Conservation (phyloP, 176 grass and related monocot species). For the Oryza coarctata region DNA sequence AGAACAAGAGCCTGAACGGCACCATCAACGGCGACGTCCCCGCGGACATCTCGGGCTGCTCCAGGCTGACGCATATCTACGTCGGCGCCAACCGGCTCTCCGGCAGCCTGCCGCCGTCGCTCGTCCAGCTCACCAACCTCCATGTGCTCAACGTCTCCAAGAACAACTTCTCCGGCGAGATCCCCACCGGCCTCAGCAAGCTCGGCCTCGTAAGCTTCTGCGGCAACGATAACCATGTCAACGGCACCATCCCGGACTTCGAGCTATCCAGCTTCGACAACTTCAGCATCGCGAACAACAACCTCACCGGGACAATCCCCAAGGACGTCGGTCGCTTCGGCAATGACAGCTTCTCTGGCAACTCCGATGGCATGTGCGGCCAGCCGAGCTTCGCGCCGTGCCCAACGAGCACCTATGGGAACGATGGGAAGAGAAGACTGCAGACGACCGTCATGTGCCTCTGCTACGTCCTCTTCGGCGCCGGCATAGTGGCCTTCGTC, state of each 20-base stretch:
- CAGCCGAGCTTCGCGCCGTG: not conserved
- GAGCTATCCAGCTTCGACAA: not conserved
- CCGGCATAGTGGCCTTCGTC: conserved; percentile 34
- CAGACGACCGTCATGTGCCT: conserved; percentile 33
- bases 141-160: conserved; percentile 24
- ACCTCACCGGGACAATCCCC: conserved; percentile 45
- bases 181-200: conserved; percentile 17
- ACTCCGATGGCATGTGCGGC: conserved; percentile 49
- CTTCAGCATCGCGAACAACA: conserved; percentile 52
- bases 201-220: not conserved
- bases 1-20: conserved; percentile 16
- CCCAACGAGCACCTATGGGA: not conserved
- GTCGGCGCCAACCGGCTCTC: conserved; percentile 34
- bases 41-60: conserved; percentile 28
- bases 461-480: conserved; percentile 49
- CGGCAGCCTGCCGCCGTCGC: conserved; percentile 38
- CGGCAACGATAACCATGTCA: conserved; percentile 40
- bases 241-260: conserved; percentile 48
- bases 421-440: not conserved
- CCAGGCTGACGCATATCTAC: conserved; percentile 11
- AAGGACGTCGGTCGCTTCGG: not conserved
- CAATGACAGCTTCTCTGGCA: not conserved
- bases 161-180: conserved; percentile 55
- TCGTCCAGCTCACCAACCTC: conserved; percentile 11
- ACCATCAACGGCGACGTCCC: conserved; percentile 44